phyloP scores from a whole-genome alignment of 148 eudicot genomes.

The Arctostaphylos glauca region DNA sequence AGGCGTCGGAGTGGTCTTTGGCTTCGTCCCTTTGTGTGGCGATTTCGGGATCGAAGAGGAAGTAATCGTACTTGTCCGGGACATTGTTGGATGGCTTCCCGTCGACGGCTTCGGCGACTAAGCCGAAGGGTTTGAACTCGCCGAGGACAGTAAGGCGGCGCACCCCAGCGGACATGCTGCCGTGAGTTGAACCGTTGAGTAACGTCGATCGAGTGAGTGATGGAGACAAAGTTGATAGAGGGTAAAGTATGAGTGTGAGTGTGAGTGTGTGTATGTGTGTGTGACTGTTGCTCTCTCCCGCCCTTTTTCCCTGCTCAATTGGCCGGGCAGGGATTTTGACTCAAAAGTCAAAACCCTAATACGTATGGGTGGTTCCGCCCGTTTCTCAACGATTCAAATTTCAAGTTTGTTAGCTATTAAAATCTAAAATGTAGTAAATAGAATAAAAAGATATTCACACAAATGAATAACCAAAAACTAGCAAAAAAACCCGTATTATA shows the following conservation, averaged over 20 bases:
- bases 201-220: neutral
- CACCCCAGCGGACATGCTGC: slow-evolving; percentile 52
- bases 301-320: neutral
- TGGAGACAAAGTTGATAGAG: neutral
- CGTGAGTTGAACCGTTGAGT: neutral
- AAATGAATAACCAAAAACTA: no score
- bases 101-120: slow-evolving; percentile 81
- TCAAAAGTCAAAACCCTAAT: neutral
- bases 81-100: slow-evolving; percentile 53
- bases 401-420: no score
- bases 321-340: neutral
- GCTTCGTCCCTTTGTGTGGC: slow-evolving; percentile 40
- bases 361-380: neutral
- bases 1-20: slow-evolving; percentile 22
- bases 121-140: slow-evolving; percentile 89
- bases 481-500: no score
- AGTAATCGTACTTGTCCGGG: slow-evolving; percentile 53
- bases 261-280: neutral
- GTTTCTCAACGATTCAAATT: no score
- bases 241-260: no score
- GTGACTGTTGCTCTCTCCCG: neutral
- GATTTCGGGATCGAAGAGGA: slow-evolving; percentile 65
- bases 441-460: no score
- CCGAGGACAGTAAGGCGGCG: slow-evolving; percentile 68
- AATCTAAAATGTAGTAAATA: no score